Conservation (phyloP, 2,329 filamentous ascomycete genomes). For the Sporothrix variecibatus region DNA sequence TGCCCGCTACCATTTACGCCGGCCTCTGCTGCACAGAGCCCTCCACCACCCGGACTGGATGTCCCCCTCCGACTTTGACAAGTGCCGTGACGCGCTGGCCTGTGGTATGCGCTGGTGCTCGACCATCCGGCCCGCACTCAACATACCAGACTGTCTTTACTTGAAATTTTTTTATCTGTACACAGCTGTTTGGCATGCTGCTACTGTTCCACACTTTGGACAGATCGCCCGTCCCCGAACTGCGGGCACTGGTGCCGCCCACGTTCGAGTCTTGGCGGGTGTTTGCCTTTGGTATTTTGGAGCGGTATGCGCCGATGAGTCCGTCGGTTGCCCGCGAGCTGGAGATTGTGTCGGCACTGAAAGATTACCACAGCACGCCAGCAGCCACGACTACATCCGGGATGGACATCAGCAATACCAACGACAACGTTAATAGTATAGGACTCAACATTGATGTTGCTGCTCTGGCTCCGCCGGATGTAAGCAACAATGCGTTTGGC, state of each 20-base stretch:
- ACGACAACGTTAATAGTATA: not conserved
- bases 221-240: not conserved
- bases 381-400: not conserved
- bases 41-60: conserved; percentile 32
- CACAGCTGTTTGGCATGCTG: conserved; percentile 32
- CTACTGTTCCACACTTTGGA: conserved; percentile 29
- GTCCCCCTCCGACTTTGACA: conserved; percentile 28
- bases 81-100: conserved; percentile 30
- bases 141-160: conserved; percentile 27
- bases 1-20: conserved; percentile 31
- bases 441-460: not conserved
- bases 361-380: not conserved
- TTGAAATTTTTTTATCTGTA: conserved; percentile 31
- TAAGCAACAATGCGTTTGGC: not conserved
- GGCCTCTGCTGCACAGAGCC: conserved; percentile 31
- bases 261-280: conserved; percentile 26
- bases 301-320: conserved; percentile 27
- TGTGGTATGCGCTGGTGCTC: conserved; percentile 29
- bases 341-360: conserved; percentile 34
- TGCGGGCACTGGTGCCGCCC: conserved; percentile 27
- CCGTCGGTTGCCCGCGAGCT: conserved; percentile 30
- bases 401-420: not conserved
- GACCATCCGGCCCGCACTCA: conserved; percentile 24
- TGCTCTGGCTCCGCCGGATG: not conserved
- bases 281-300: conserved; percentile 27